Evolutionary conservation across 192 early-diverging fungal species (phyloP).

Genomic region (Anaeromyces robustus): DNA sequence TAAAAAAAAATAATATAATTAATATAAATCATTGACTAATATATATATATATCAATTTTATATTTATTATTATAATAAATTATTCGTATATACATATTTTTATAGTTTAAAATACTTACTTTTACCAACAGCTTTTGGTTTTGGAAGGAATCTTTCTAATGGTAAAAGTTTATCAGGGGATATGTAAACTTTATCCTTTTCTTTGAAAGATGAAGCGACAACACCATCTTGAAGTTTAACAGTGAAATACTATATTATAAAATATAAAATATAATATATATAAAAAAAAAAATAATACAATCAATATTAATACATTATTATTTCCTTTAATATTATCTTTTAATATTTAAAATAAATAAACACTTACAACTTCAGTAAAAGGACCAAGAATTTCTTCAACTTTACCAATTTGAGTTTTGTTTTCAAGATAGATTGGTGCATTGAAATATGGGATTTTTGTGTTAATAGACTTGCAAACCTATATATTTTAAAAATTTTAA

Average conservation of each 20-base stretch:
- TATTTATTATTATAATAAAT: background rate
- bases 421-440: slow-evolving; percentile 92
- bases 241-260: slow-evolving; percentile 51
- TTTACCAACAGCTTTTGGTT: slow-evolving; percentile 51
- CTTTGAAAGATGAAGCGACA: slow-evolving; percentile 79
- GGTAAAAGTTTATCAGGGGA: slow-evolving; percentile 86
- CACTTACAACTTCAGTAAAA: slow-evolving; percentile 66
- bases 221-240: slow-evolving; percentile 91
- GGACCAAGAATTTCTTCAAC: slow-evolving; percentile 98
- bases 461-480: slow-evolving; percentile 69
- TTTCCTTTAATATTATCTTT: no score
- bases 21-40: no score
- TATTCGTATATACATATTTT: no score
- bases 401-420: slow-evolving; percentile 97
- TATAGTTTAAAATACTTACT: slow-evolving; percentile 26
- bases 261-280: no score
- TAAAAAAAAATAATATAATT: no score
- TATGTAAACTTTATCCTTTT: slow-evolving; percentile 82
- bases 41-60: background rate
- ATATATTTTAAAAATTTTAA: background rate
- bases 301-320: no score
- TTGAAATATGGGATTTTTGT: slow-evolving; percentile 94
- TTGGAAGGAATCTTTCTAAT: slow-evolving; percentile 91
- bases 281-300: no score
- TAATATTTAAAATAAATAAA: no score